Conservation (phyloP, 192 early-diverging fungal species). For the Backusella parvicylindrica region DNA sequence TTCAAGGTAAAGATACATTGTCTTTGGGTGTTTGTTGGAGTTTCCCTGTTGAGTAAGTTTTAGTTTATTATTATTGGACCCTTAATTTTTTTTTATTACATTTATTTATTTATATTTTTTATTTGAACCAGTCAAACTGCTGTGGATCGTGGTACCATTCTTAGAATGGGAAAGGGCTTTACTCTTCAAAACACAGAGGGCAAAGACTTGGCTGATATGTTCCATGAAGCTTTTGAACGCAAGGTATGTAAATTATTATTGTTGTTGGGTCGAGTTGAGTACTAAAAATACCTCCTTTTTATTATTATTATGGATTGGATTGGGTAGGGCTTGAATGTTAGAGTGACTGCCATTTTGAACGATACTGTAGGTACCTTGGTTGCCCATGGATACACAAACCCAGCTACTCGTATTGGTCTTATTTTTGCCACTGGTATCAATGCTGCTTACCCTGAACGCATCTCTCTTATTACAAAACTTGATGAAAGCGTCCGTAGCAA, state of each 20-base stretch:
- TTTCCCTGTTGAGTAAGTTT: slow-evolving; percentile 75
- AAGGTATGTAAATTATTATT: slow-evolving; percentile 37
- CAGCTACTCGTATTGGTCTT: slow-evolving; percentile 76
- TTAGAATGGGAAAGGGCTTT: slow-evolving; percentile 86
- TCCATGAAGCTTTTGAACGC: slow-evolving; percentile 75
- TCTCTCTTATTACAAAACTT: slow-evolving; percentile 77
- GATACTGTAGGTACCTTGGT: slow-evolving; percentile 95
- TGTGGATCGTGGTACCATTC: slow-evolving; percentile 45
- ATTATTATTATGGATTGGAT: neutral
- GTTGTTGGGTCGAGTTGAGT: neutral
- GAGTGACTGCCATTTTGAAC: slow-evolving; percentile 88
- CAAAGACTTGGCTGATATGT: slow-evolving; percentile 81
- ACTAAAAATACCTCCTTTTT: neutral
- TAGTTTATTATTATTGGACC: neutral
- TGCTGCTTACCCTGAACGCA: slow-evolving; percentile 89
- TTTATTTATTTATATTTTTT: slow-evolving; percentile 7
- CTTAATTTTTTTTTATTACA: neutral
- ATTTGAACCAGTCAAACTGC: slow-evolving; percentile 48
- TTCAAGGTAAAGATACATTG: slow-evolving; percentile 23
- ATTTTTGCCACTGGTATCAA: slow-evolving; percentile 96
- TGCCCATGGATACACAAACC: slow-evolving; percentile 82
- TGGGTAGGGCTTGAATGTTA: slow-evolving; percentile 58
- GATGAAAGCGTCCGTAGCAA: slow-evolving; percentile 37
- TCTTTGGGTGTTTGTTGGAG: slow-evolving; percentile 79
- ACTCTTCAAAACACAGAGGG: slow-evolving; percentile 68